These are phyloP conservation scores for Eucalyptus cloeziana DNA, from an alignment of 345 rosid species.

Conservation along the genomic window DNA sequence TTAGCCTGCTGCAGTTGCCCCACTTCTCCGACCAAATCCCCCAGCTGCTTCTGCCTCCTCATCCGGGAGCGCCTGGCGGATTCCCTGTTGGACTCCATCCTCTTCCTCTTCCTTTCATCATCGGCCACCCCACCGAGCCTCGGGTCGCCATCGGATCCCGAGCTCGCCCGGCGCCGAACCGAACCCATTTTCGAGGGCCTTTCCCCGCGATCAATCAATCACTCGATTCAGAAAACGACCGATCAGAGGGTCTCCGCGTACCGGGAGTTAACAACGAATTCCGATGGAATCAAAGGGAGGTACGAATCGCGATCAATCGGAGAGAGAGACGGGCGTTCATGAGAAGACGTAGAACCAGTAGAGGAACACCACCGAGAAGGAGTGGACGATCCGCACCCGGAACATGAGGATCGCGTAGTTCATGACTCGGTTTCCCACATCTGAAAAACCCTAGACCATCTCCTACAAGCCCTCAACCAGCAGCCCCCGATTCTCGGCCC, in stretches of 20 bases:
- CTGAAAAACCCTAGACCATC: neutral
- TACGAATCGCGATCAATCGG: neutral
- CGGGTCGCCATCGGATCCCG: constrained; percentile 55
- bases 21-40: constrained; percentile 39
- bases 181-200: constrained; percentile 16
- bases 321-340: constrained; percentile 7
- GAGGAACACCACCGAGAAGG: constrained; percentile 87
- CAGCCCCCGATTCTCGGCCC: neutral
- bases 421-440: constrained; percentile 18
- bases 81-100: constrained; percentile 81
- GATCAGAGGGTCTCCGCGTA: neutral
- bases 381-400: constrained; percentile 70
- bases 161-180: constrained; percentile 30
- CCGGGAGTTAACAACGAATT: neutral
- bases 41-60: constrained; percentile 70
- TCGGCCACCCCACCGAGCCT: constrained; percentile 18
- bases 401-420: constrained; percentile 44
- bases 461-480: neutral
- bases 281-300: neutral
- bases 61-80: constrained; percentile 76
- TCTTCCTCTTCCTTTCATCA: constrained; percentile 69
- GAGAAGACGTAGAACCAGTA: constrained; percentile 92
- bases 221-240: neutral
- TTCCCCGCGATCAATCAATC: neutral
- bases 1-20: constrained; percentile 39